These are phyloP conservation scores for Posidonia oceanica DNA, from an alignment of 116 monocot genomes.

Conservation along the genomic window DNA sequence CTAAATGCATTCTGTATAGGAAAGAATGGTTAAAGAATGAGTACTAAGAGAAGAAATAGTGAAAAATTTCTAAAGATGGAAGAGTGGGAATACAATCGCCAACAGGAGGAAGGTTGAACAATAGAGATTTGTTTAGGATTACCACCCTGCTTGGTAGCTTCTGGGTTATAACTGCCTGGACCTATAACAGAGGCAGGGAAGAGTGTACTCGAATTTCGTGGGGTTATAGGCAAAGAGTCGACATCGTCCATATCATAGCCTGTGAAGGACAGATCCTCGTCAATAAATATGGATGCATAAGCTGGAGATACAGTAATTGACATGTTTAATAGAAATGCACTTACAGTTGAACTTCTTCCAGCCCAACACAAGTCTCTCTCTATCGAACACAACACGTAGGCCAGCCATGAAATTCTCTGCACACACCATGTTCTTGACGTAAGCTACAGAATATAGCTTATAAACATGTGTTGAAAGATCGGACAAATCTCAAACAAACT, in stretches of 20 bases:
- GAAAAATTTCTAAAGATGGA: too few relatives aligned
- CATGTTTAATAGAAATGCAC: not conserved
- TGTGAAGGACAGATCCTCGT: conserved; percentile 4
- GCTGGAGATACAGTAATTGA: not conserved
- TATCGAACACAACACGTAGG: conserved; percentile 68
- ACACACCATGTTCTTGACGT: not conserved
- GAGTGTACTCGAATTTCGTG: too few relatives aligned
- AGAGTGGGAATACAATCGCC: too few relatives aligned
- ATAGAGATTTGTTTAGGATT: conserved; percentile 2
- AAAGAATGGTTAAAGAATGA: conserved; percentile 4
- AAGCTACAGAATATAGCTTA: too few relatives aligned
- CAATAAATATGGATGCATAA: not conserved
- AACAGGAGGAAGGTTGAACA: conserved; percentile 2
- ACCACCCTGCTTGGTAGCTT: conserved; percentile 5
- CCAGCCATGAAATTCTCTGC: conserved; percentile 99
- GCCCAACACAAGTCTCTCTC: conserved; percentile 71
- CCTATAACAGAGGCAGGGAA: not conserved
- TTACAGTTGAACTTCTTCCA: conserved; percentile 86
- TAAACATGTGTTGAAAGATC: too few relatives aligned
- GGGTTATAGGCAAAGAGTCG: conserved; percentile 27
- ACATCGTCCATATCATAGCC: conserved; percentile 56
- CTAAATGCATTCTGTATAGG: too few relatives aligned
- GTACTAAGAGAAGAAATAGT: too few relatives aligned
- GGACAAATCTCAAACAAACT: too few relatives aligned
- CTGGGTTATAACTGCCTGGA: conserved; percentile 5